Evolutionary conservation across 805 yeast genomes (phyloP).

Genomic region (Zygosaccharomyces bisporus): DNA sequence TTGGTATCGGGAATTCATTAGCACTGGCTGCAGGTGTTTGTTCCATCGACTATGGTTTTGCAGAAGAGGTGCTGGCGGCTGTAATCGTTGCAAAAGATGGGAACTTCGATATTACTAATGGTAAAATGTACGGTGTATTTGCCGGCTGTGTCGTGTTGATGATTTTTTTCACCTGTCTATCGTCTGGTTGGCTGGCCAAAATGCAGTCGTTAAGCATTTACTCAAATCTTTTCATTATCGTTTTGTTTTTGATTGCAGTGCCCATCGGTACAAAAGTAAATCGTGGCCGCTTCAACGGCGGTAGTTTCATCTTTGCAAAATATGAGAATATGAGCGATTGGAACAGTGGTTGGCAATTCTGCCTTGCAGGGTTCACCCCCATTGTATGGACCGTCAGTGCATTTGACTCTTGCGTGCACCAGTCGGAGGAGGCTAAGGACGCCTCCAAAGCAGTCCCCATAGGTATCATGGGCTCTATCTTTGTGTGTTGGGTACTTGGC

Average conservation of each 20-base stretch:
- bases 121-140: conserved; percentile 54
- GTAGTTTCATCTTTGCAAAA: conserved; percentile 51
- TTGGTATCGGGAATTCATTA: conserved; percentile 58
- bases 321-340: conserved; percentile 48
- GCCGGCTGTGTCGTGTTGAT: conserved; percentile 52
- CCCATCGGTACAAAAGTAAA: conserved; percentile 48
- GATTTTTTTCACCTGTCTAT: conserved; percentile 46
- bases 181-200: conserved; percentile 50
- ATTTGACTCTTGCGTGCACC: conserved; percentile 66
- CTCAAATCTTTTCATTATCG: conserved; percentile 47
- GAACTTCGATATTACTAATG: conserved; percentile 46
- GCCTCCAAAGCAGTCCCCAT: conserved; percentile 59
- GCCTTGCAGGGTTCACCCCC: conserved; percentile 52
- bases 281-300: conserved; percentile 42
- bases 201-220: conserved; percentile 54
- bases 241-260: conserved; percentile 52
- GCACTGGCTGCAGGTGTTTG: conserved; percentile 59
- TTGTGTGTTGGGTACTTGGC: conserved; percentile 55
- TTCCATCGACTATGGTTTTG: conserved; percentile 38
- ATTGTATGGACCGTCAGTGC: conserved; percentile 74
- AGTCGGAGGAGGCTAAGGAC: conserved; percentile 65
- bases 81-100: conserved; percentile 46
- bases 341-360: conserved; percentile 55
- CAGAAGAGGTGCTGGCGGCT: conserved; percentile 46
- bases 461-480: conserved; percentile 58